These are phyloP conservation scores for Plasmopara halstedii DNA, from an alignment of 352 stramenopile species.

Conservation along the genomic window DNA sequence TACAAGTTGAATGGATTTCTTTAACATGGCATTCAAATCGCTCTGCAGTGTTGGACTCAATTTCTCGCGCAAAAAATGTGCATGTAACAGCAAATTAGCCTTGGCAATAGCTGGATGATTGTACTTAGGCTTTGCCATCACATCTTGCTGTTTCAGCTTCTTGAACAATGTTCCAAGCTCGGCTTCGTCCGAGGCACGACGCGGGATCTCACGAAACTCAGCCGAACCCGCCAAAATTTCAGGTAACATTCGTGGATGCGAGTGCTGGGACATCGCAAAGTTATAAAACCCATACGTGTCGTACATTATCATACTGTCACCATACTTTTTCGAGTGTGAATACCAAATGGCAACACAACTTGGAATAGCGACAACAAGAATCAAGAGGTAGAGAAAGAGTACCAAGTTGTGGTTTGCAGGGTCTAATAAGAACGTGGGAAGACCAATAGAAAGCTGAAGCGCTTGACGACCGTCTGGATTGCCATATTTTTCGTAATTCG, in stretches of 20 bases:
- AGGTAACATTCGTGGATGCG: conserved; percentile 91
- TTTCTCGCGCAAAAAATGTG: conserved; percentile 90
- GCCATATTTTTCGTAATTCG: conserved; percentile 98
- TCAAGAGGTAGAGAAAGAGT: conserved; percentile 97
- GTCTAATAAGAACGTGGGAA: conserved; percentile 96
- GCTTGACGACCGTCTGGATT: conserved; percentile 98
- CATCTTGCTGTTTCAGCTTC: conserved; percentile 70
- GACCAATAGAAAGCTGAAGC: conserved; percentile 92
- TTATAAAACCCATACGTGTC: conserved; percentile 99
- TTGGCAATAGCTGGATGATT: conserved; percentile 82
- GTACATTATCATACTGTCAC: conserved; percentile 99
- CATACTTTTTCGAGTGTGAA: conserved; percentile 96
- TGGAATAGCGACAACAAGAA: conserved; percentile 97
- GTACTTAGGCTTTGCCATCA: conserved; percentile 80
- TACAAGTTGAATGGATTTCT: conserved; percentile 90
- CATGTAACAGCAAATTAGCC: conserved; percentile 90
- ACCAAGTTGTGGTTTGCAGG: conserved; percentile 97
- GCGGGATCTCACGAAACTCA: conserved; percentile 85
- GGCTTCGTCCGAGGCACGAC: conserved; percentile 46
- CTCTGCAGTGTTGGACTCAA: conserved; percentile 52
- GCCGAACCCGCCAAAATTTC: conserved; percentile 90
- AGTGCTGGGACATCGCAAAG: conserved; percentile 93
- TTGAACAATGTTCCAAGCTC: conserved; percentile 61
- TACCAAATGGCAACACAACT: conserved; percentile 93
- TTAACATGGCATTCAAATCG: conserved; percentile 95